Evolutionary conservation across 2,329 filamentous ascomycete species (phyloP).

Genomic region (Blumeriella jaapii): DNA sequence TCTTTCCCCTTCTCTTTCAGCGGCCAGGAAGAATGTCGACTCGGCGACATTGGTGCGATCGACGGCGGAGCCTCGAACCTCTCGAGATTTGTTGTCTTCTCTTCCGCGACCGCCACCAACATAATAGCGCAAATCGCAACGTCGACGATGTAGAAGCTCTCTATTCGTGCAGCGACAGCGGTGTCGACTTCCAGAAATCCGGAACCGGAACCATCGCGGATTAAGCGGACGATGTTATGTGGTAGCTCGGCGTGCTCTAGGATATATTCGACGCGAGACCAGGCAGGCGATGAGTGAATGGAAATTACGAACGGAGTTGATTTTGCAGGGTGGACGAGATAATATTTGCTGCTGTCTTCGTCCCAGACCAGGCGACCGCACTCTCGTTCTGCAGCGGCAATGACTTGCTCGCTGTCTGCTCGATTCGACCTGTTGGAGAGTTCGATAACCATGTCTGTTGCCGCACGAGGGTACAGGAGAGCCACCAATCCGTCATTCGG

Average conservation of each 20-base stretch:
- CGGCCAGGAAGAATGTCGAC: slow-evolving; percentile 15
- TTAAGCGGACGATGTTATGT: slow-evolving; percentile 47
- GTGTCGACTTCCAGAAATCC: slow-evolving; percentile 52
- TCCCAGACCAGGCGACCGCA: slow-evolving; percentile 64
- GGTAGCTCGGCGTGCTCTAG: slow-evolving; percentile 54
- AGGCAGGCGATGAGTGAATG: slow-evolving; percentile 45
- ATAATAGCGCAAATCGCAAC: slow-evolving; percentile 49
- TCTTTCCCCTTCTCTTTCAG: slow-evolving; percentile 13
- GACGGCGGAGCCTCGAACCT: slow-evolving; percentile 47
- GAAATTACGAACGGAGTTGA: slow-evolving; percentile 52
- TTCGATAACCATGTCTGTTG: slow-evolving; percentile 51
- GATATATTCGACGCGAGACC: slow-evolving; percentile 50
- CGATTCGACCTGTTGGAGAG: slow-evolving; percentile 28
- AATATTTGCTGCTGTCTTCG: slow-evolving; percentile 45
- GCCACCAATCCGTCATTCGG: slow-evolving; percentile 55
- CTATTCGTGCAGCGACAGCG: slow-evolving; percentile 44
- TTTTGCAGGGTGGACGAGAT: slow-evolving; percentile 51
- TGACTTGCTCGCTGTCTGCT: slow-evolving; percentile 46
- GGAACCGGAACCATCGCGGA: slow-evolving; percentile 45
- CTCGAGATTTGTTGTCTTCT: slow-evolving; percentile 39
- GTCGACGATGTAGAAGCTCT: slow-evolving; percentile 50
- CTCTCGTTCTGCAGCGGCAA: slow-evolving; percentile 54
- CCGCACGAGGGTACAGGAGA: slow-evolving; percentile 54
- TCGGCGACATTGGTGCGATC: slow-evolving; percentile 12
- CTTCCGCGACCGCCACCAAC: slow-evolving; percentile 46